phyloP scores from a whole-genome alignment of 202 grass and related monocot species.

The Setaria italica region DNA sequence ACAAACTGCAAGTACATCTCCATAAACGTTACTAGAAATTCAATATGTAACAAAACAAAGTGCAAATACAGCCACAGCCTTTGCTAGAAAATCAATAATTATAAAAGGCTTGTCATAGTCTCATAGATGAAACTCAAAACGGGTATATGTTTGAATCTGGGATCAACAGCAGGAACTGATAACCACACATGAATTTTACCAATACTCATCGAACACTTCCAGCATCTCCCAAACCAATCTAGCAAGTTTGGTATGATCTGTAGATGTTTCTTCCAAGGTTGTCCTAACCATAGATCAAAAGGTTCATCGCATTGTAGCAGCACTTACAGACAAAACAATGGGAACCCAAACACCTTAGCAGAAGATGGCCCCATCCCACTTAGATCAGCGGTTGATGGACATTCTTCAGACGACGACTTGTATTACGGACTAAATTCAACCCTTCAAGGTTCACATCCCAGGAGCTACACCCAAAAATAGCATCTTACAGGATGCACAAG shows the following conservation, averaged over 20 bases:
- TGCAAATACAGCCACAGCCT: no score
- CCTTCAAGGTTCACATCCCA: background rate
- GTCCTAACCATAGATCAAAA: no score
- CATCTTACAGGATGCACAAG: background rate
- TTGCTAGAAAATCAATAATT: no score
- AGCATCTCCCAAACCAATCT: slow-evolving; percentile 55
- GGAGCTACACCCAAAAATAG: background rate
- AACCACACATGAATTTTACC: slow-evolving; percentile 48
- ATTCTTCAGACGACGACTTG: background rate
- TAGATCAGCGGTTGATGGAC: background rate
- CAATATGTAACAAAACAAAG: no score
- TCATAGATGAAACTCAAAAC: no score
- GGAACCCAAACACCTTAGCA: background rate
- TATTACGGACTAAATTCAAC: background rate
- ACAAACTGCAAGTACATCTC: no score
- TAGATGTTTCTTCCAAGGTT: slow-evolving; percentile 11
- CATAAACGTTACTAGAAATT: no score
- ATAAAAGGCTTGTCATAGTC: no score
- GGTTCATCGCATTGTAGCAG: background rate
- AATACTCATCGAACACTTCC: slow-evolving; percentile 49
- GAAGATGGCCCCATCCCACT: background rate
- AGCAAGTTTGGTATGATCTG: slow-evolving; percentile 48
- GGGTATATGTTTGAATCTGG: slow-evolving; percentile 46
- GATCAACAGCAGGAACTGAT: slow-evolving; percentile 56
- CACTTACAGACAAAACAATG: background rate